These are phyloP conservation scores for Mucor lusitanicus DNA, from an alignment of 371 early-diverging fungal species.

Conservation along the genomic window DNA sequence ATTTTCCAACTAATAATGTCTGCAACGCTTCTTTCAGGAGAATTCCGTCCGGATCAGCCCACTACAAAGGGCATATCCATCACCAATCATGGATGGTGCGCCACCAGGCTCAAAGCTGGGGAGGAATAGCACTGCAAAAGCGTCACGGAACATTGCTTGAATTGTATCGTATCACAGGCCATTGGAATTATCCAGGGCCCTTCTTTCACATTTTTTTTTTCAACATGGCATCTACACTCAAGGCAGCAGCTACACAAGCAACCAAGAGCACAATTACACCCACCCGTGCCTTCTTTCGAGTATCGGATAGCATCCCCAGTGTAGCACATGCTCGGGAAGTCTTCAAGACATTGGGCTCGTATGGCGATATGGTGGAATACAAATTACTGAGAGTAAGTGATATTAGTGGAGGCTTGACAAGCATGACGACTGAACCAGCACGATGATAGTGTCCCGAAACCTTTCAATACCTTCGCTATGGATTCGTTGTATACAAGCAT, in stretches of 20 bases:
- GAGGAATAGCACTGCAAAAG: not conserved
- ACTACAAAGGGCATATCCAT: no score
- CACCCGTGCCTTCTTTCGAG: constrained; percentile 22
- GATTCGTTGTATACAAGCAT: constrained; percentile 31
- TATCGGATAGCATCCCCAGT: constrained; percentile 13
- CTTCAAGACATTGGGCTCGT: constrained; percentile 19
- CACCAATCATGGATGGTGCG: no score
- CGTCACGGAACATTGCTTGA: not conserved
- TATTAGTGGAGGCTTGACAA: constrained; percentile 22
- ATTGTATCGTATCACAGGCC: not conserved
- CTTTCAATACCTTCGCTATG: constrained; percentile 22
- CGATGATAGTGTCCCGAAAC: constrained; percentile 34
- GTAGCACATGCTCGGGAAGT: constrained; percentile 29
- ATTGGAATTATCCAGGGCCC: not conserved
- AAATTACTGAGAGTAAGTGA: constrained; percentile 29
- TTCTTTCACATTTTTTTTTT: constrained; percentile 2
- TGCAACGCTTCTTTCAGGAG: no score
- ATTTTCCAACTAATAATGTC: no score
- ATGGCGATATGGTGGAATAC: constrained; percentile 35
- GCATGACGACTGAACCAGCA: constrained; percentile 15
- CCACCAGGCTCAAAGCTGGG: no score
- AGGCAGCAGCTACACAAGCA: constrained; percentile 1
- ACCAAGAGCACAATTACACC: constrained; percentile 9
- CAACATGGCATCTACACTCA: constrained; percentile 3
- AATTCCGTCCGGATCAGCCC: no score